Base-by-base conservation (phyloP, 176 grass and related monocot genomes). In the Zea luxurians region DNA sequence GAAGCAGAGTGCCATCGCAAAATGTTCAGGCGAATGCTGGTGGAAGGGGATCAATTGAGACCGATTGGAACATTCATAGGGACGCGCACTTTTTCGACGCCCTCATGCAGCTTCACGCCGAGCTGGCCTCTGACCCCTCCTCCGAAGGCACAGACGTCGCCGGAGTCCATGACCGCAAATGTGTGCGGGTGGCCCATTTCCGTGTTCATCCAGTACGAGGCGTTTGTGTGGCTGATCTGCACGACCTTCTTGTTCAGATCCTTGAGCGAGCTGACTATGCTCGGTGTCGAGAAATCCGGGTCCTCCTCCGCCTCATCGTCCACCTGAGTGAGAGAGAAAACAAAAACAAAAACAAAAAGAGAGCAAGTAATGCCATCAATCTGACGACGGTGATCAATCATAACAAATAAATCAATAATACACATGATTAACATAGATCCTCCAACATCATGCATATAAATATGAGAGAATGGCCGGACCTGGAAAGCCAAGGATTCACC, bases 101-200 rank as follows among this genome's bases (percentile, higher is more conserved):
- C 79, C 16, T 50, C 67, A 6, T 3, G 0, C 4, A 81, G 79
- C 57, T 72, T 72, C 16, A 81, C 57, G n/a, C 79, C 79, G 8
- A 81, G 79, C 79, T 81, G 79, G 68, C 79, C 79, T 64, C 68
- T 73, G 79, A 73, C 52, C 79, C 79, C 78, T 73, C 68, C 79
- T 10, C 79, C 79, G 5, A 64, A 73, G 3, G 68, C 79, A 41
- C 61, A 72, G 35, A 81, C n/a, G 5, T 42, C 70, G n/a, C 79
- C 79, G 0, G 79, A 73, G 7, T 81, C 68, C 57, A 61, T 81
- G 10, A 81, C 44, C 1, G 79, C 79, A 8, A 81, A 73, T 10
- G 68, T 73, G 69, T 81, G 79, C 4, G 79, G 54, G 1, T 73
- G 69, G 8, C 79, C 79, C 79, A 81, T 49, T 17, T 81, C 68